Conservation (phyloP, 805 yeast genomes). For the Candida railenensis region DNA sequence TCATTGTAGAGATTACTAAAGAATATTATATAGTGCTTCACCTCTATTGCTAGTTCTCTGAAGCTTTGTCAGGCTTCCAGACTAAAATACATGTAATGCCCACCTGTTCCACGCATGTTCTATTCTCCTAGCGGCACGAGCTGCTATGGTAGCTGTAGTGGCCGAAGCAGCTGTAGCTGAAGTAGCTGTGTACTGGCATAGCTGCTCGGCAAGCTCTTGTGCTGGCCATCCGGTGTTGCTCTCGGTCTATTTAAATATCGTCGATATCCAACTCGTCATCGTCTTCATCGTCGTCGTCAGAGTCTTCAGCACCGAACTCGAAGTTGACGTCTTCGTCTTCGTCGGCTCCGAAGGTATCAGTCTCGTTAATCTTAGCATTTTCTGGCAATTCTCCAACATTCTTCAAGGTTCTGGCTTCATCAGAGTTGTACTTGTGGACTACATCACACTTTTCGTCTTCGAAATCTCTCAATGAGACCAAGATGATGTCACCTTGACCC, state of each 20-base stretch:
- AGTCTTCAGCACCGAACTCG: slow-evolving; percentile 94
- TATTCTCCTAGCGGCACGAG: too few species aligned
- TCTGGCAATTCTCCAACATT: slow-evolving; percentile 97
- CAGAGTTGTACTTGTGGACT: slow-evolving; percentile 93
- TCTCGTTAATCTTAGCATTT: slow-evolving; percentile 94
- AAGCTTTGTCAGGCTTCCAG: too few species aligned
- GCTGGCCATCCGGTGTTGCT: not conserved
- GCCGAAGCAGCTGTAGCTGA: not conserved
- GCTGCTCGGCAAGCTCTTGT: too few species aligned
- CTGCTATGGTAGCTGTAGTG: not conserved
- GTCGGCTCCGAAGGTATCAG: slow-evolving; percentile 94
- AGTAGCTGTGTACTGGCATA: not conserved
- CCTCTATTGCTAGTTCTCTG: too few species aligned
- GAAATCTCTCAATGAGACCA: slow-evolving; percentile 96
- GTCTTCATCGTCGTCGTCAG: slow-evolving; percentile 69
- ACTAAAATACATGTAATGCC: too few species aligned
- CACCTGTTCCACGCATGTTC: too few species aligned
- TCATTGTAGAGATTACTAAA: too few species aligned
- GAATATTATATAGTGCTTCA: too few species aligned
- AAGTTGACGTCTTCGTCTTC: slow-evolving; percentile 97
- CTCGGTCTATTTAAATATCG: slow-evolving; percentile 61
- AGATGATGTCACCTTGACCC: slow-evolving; percentile 96
- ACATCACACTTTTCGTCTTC: slow-evolving; percentile 98
- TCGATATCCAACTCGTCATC: slow-evolving; percentile 83
- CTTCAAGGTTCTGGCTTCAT: slow-evolving; percentile 96